Conservation (phyloP, 73 alveolate genomes). For the Paramecium octaurelia region DNA sequence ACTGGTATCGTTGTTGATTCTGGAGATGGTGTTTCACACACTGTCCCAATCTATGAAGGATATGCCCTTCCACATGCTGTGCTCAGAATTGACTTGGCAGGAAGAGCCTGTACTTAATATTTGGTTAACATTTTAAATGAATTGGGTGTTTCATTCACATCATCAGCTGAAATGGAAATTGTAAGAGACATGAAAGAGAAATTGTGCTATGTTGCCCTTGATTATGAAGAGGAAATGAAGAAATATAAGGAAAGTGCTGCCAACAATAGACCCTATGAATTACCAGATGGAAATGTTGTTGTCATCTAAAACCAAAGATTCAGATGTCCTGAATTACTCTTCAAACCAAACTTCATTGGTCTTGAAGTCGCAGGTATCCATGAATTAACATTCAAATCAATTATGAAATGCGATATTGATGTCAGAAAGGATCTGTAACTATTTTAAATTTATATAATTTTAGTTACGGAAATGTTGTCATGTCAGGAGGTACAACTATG, state of each 20-base stretch:
- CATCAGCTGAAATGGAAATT: slow-evolving; percentile 90
- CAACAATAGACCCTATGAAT: slow-evolving; percentile 33
- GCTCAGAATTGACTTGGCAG: slow-evolving; percentile 92
- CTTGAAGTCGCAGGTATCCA: slow-evolving; percentile 71
- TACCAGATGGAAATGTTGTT: slow-evolving; percentile 55
- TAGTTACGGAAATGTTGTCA: slow-evolving; percentile 72
- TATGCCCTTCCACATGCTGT: slow-evolving; percentile 92
- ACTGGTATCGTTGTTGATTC: slow-evolving; percentile 97
- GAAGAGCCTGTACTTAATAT: slow-evolving; percentile 90
- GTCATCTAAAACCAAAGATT: slow-evolving; percentile 59
- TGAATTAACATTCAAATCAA: slow-evolving; percentile 76
- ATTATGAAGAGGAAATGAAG: slow-evolving; percentile 49
- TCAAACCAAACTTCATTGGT: slow-evolving; percentile 83
- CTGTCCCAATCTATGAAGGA: slow-evolving; percentile 98
- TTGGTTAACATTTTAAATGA: slow-evolving; percentile 83
- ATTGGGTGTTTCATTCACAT: slow-evolving; percentile 83
- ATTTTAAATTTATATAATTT: neutral
- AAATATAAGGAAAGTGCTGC: slow-evolving; percentile 30
- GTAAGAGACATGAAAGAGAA: slow-evolving; percentile 73
- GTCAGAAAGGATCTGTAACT: slow-evolving; percentile 82
- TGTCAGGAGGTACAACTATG: slow-evolving; percentile 89
- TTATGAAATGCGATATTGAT: slow-evolving; percentile 82
- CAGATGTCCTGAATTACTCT: slow-evolving; percentile 87
- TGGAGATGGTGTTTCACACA: slow-evolving; percentile 99
- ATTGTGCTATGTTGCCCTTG: slow-evolving; percentile 52